Conservation (phyloP, 2,329 filamentous ascomycete genomes). For the Neofusicoccum parvum region DNA sequence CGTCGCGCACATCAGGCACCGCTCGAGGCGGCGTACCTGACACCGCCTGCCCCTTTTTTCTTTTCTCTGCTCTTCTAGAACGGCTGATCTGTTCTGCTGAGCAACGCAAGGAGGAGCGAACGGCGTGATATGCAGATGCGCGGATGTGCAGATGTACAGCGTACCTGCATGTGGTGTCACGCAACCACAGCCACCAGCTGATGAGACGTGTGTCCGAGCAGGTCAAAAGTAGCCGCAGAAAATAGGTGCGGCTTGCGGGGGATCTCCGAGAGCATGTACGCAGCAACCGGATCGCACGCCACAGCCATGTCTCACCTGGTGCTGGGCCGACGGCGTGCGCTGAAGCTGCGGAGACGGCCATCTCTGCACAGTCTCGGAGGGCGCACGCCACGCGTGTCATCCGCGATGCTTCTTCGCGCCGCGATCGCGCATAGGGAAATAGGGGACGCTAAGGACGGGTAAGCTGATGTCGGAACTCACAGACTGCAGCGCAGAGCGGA, state of each 20-base stretch:
- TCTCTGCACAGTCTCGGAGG: too few relatives aligned
- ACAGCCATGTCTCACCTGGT: slow-evolving; percentile 12
- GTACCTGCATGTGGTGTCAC: slow-evolving; percentile 12
- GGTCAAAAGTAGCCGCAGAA: background rate
- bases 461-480: background rate
- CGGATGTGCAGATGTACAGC: background rate
- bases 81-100: background rate
- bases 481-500: background rate
- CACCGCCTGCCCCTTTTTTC: background rate
- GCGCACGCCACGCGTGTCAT: slow-evolving; percentile 5
- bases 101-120: slow-evolving; percentile 1
- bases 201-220: background rate
- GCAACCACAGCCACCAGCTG: background rate
- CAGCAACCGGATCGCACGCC: background rate
- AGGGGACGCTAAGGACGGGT: background rate
- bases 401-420: background rate
- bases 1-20: background rate
- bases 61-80: background rate
- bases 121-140: background rate
- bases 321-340: too few relatives aligned
- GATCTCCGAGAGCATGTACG: slow-evolving; percentile 1
- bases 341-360: too few relatives aligned
- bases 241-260: slow-evolving; percentile 3
- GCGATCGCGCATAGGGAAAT: background rate
- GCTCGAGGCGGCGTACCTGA: background rate